Evolutionary conservation across 768 basidiomycete genomes (phyloP).

Genomic region (Zangia roseola): DNA sequence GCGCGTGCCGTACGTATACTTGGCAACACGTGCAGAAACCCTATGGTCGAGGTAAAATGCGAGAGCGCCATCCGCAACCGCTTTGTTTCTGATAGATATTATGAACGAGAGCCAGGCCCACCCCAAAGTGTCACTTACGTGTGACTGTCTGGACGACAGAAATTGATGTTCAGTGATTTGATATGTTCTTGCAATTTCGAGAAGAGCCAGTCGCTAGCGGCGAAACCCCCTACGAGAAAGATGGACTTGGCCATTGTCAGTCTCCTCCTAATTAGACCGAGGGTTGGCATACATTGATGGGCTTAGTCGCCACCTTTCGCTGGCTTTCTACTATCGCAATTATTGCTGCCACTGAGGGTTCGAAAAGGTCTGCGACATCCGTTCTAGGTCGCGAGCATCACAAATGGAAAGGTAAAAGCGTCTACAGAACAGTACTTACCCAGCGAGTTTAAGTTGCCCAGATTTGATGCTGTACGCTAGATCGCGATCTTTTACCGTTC

Average conservation of each 20-base stretch:
- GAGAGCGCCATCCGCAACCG: slow-evolving; percentile 45
- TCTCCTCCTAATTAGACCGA: background rate
- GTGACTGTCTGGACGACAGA: slow-evolving; percentile 52
- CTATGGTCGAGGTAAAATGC: slow-evolving; percentile 44
- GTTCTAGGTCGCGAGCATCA: slow-evolving; percentile 10
- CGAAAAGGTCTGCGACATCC: slow-evolving; percentile 32
- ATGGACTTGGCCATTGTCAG: slow-evolving; percentile 30
- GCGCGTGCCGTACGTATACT: slow-evolving; percentile 38
- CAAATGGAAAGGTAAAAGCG: background rate
- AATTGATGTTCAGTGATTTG: slow-evolving; percentile 34
- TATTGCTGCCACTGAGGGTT: slow-evolving; percentile 24
- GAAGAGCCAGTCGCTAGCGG: slow-evolving; percentile 45
- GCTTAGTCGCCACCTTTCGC: slow-evolving; percentile 12
- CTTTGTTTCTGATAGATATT: slow-evolving; percentile 38
- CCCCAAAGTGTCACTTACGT: slow-evolving; percentile 35
- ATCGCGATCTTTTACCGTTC: slow-evolving; percentile 43
- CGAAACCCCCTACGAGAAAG: slow-evolving; percentile 46
- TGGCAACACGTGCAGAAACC: slow-evolving; percentile 39
- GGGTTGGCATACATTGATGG: slow-evolving; percentile 24
- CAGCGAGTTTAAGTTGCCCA: slow-evolving; percentile 46
- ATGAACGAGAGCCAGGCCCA: background rate
- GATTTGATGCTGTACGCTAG: slow-evolving; percentile 38
- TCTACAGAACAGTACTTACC: slow-evolving; percentile 18
- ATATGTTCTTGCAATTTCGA: slow-evolving; percentile 31
- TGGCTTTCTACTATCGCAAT: slow-evolving; percentile 27